These are phyloP conservation scores for Xylaria longipes DNA, from an alignment of 495 filamentous ascomycete genomes.

Conservation along the genomic window DNA sequence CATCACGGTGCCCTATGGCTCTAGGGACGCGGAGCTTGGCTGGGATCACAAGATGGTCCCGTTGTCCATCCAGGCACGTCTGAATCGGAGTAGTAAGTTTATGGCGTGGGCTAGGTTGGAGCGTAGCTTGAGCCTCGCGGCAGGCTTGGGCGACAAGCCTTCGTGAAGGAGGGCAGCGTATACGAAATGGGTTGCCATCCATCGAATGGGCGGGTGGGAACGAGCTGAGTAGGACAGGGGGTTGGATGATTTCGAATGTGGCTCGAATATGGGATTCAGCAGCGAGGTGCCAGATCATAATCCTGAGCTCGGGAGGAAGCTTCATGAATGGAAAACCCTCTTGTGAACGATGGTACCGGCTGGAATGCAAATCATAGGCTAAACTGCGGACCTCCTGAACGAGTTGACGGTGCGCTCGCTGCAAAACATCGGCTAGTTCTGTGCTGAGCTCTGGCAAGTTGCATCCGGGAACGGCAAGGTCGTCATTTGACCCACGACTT, in stretches of 20 bases:
- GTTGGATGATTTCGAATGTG: not conserved
- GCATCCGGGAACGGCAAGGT: not conserved
- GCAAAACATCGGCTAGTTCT: not conserved
- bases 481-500: not conserved
- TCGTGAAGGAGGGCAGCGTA: not conserved
- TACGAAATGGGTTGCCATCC: not conserved
- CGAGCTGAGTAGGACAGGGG: no score
- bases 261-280: not conserved
- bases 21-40: not conserved
- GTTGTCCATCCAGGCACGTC: not conserved
- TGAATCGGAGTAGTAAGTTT: not conserved
- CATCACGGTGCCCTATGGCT: not conserved
- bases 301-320: not conserved
- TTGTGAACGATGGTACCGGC: not conserved
- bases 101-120: not conserved
- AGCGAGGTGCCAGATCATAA: not conserved
- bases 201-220: not conserved
- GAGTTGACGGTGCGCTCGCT: not conserved
- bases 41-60: not conserved
- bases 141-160: not conserved
- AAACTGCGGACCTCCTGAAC: no score
- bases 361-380: no score
- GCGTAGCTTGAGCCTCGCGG: not conserved
- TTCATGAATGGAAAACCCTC: not conserved
- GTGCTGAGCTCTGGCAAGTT: not conserved